Evolutionary conservation across 2,329 filamentous ascomycete species (phyloP).

Genomic region (Aureobasidium sp.): DNA sequence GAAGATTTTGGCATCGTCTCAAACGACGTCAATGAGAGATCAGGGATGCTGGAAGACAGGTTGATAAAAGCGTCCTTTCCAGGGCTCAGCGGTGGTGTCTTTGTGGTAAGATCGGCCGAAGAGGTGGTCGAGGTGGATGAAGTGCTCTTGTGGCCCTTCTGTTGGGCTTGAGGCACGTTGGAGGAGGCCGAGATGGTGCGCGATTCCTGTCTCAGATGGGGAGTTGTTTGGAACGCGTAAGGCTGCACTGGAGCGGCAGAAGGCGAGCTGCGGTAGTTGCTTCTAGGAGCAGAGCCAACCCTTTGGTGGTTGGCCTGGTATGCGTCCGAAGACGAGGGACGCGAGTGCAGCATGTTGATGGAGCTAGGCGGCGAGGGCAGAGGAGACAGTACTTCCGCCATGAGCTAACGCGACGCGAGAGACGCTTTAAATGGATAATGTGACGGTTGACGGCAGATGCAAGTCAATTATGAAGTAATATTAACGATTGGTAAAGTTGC

Average conservation of each 20-base stretch:
- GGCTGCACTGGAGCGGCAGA: conserved; percentile 41
- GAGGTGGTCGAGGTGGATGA: conserved; percentile 44
- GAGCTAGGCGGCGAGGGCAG: conserved; percentile 40
- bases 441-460: not conserved
- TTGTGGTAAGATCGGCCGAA: conserved; percentile 19
- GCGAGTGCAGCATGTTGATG: conserved; percentile 44
- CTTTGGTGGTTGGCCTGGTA: conserved; percentile 38
- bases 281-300: conserved; percentile 36
- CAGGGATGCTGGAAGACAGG: conserved; percentile 46
- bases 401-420: conserved; percentile 19
- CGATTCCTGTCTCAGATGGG: conserved; percentile 51
- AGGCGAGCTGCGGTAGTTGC: conserved; percentile 35
- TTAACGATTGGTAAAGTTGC: conserved; percentile 11
- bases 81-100: conserved; percentile 9
- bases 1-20: conserved; percentile 59
- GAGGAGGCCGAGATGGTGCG: conserved; percentile 49
- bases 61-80: conserved; percentile 38
- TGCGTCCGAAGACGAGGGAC: conserved; percentile 39
- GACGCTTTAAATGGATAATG: not conserved
- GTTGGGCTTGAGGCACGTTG: conserved; percentile 23
- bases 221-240: conserved; percentile 45
- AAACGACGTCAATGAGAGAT: conserved; percentile 48
- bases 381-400: conserved; percentile 42
- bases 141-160: conserved; percentile 40
- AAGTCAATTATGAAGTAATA: conserved; percentile 5